Evolutionary conservation across 148 eudicot species (phyloP).

Genomic region (Camellia lanceoleosa): DNA sequence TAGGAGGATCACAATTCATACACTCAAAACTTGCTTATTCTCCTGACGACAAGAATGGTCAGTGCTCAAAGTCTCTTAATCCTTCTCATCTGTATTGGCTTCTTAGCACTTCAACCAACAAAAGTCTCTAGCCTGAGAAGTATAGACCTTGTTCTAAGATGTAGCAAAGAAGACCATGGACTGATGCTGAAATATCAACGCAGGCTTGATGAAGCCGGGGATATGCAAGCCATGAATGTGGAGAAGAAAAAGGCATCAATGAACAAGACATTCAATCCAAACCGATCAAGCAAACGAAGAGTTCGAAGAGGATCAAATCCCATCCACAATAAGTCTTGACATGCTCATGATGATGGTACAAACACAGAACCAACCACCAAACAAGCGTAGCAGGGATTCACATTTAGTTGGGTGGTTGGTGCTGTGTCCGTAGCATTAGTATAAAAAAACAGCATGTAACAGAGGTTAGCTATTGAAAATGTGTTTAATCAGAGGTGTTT

Average conservation of each 20-base stretch:
- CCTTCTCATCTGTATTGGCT: conserved; percentile 41
- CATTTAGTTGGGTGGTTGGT: no score
- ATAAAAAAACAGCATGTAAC: no score
- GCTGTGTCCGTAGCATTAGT: no score
- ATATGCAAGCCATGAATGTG: conserved; percentile 26
- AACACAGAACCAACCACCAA: background rate
- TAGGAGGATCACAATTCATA: conserved; percentile 29
- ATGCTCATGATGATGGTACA: conserved; percentile 8
- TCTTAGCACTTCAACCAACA: conserved; percentile 40
- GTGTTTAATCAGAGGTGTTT: background rate
- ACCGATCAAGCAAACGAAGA: conserved; percentile 52
- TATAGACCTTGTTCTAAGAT: conserved; percentile 24
- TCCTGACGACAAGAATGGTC: conserved; percentile 32
- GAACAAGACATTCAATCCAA: conserved; percentile 35
- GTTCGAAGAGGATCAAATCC: conserved; percentile 77
- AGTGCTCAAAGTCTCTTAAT: conserved; percentile 30
- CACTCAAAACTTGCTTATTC: conserved; percentile 19
- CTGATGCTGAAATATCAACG: conserved; percentile 18
- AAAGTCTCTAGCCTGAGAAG: conserved; percentile 43
- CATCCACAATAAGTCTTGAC: conserved; percentile 66
- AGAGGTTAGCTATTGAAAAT: no score
- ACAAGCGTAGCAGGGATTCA: no score
- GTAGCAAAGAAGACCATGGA: conserved; percentile 15
- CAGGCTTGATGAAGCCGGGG: conserved; percentile 31
- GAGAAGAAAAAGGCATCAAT: conserved; percentile 26